Evolutionary conservation across 345 rosid genomes (phyloP), one percentile per base, ranked within the genome.

Genomic region (Cardamine resedifolia): DNA sequence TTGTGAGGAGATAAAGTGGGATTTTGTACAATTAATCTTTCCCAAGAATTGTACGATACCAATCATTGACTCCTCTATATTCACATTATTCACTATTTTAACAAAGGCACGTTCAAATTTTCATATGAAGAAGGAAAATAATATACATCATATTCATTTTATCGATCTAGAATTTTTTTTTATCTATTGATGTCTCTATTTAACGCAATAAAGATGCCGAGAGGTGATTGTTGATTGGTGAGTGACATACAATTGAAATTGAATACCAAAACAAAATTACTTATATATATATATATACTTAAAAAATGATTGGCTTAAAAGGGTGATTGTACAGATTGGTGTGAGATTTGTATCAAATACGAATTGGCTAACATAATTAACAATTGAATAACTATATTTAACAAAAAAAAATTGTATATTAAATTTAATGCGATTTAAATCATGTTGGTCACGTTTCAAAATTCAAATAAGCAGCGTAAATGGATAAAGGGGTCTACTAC

Each of bases 1-100:
- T 73, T 77, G 83, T 59, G 11, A 34, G 36, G 26, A 73, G 74
- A 81, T 69, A 74, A 77, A 81, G 77, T 65, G 48, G n/a, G 64
- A 48, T 73, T 80, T 70, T 66, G 71, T 52, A 41, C 60, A 68
- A 28, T 47, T 47, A 57, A 27, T 62, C 16, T 44, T 61, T 75
- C 16, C 64, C 45, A 68, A 41, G 6, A 68, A 61, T n/a, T n/a
- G n/a, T n/a, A n/a, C n/a, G n/a, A n/a, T 36, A 41, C 69, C 69
- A 75, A 47, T 68, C 74, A 59, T 59, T 74, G 68, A 50, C 62
- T 60, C 75, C 41, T 64, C 28, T 47, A 62, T 48, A 53, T 45
- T 38, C 75, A 31, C 34, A 68, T 33, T 58, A 18, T 27, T 61
- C 65, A 48, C 43, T 52, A 53, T 33, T n/a, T 38, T 39, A 50